A percentile compares a stretch with the other conserved stretches of the same genome.
phyloP scores from a whole-genome alignment of 805 yeast species.

The Priceomyces fermenticarens region DNA sequence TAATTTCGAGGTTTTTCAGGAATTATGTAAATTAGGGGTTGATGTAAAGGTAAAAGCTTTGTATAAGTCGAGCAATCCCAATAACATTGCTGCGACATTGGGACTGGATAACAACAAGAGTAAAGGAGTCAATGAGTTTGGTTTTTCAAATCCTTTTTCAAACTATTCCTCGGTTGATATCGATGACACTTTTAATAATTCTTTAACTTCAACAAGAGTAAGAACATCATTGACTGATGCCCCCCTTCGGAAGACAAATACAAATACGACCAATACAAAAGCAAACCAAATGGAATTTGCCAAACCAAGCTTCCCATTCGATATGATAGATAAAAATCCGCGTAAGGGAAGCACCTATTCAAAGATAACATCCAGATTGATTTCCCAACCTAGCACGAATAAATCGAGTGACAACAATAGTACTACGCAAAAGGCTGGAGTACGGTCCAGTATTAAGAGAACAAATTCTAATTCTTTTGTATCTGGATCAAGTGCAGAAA shows the following conservation, averaged over 20 bases:
- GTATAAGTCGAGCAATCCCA: slow-evolving; percentile 29
- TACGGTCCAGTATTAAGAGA: slow-evolving; percentile 16
- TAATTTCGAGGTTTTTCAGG: slow-evolving; percentile 83
- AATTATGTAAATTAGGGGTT: slow-evolving; percentile 69
- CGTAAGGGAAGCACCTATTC: slow-evolving; percentile 37
- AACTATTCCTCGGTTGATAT: slow-evolving; percentile 5
- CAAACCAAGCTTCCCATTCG: slow-evolving; percentile 25
- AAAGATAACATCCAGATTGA: slow-evolving; percentile 46
- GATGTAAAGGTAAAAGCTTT: slow-evolving; percentile 58
- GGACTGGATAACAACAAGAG: slow-evolving; percentile 2
- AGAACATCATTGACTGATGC: slow-evolving; percentile 34
- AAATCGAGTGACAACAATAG: slow-evolving; percentile 3
- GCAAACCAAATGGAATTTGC: slow-evolving; percentile 23
- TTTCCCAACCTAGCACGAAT: slow-evolving; percentile 34
- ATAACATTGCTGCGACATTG: not conserved
- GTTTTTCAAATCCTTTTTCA: slow-evolving; percentile 24
- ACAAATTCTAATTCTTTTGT: slow-evolving; percentile 19
- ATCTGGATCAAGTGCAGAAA: slow-evolving; percentile 3
- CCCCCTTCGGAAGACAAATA: slow-evolving; percentile 29
- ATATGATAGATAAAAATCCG: slow-evolving; percentile 16
- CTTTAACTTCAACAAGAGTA: slow-evolving; percentile 28
- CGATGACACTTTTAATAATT: slow-evolving; percentile 20
- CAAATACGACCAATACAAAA: slow-evolving; percentile 2
- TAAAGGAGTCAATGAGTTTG: slow-evolving; percentile 3
- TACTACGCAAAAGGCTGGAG: slow-evolving; percentile 3